These are phyloP conservation scores for Aquilaria malaccensis DNA, from an alignment of 345 rosid species.

Conservation along the genomic window DNA sequence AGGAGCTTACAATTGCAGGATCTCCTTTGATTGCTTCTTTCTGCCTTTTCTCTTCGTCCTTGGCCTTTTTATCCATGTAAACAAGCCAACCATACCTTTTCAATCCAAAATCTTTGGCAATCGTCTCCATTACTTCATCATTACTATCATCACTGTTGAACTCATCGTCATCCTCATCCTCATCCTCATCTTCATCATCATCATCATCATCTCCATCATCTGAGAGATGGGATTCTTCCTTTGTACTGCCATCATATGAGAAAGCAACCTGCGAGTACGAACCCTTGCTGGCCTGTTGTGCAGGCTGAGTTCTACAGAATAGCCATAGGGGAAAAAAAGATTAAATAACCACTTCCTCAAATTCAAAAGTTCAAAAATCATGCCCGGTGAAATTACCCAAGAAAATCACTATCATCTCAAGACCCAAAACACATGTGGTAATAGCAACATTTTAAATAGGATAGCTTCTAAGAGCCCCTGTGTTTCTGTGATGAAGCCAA, in stretches of 20 bases:
- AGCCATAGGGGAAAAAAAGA: conserved; percentile 2
- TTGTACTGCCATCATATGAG: conserved; percentile 72
- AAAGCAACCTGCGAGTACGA: conserved; percentile 93
- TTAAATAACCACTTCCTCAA: not conserved
- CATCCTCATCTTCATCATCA: conserved; percentile 72
- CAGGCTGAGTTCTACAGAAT: conserved; percentile 43
- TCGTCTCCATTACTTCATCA: conserved; percentile 87
- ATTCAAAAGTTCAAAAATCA: not conserved
- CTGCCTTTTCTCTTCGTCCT: conserved; percentile 90
- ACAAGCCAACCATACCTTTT: conserved; percentile 98
- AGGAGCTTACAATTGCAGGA: conserved; percentile 84
- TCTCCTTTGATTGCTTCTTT: conserved; percentile 96
- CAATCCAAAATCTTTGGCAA: conserved; percentile 91
- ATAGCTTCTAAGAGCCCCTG: not conserved
- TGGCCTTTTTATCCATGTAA: conserved; percentile 89
- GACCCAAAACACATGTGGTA: too few species aligned
- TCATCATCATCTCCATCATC: conserved; percentile 60
- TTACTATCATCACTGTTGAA: conserved; percentile 90
- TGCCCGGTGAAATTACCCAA: not conserved
- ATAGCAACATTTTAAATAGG: not conserved
- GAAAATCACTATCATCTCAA: not conserved
- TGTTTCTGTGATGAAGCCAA: not conserved
- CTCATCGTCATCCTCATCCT: conserved; percentile 81
- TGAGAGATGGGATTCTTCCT: conserved; percentile 42
- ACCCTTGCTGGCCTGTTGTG: conserved; percentile 65